Evolutionary conservation across 148 eudicot genomes (phyloP), one percentile per base, ranked within the genome.

Genomic region (Chenopodium berlandieri): DNA sequence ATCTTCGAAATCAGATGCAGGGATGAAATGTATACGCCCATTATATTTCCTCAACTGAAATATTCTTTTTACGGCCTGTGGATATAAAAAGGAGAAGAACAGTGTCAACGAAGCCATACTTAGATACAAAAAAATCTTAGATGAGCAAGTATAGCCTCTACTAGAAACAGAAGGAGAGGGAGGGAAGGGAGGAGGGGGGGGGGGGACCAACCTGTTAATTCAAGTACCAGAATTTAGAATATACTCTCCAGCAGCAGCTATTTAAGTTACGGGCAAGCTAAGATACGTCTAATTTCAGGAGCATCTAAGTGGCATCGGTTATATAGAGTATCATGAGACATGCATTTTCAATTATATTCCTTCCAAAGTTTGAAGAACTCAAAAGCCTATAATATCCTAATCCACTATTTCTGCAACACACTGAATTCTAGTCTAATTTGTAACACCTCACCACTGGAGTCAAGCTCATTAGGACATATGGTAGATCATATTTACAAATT

Each of bases 1-100:
- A 84, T 81, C 86, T 88, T 96, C 97, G 83, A 75, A 91, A 11
- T 90, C 98, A 68, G 99, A 89, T 31, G 95, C 97, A 44, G 99
- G 98, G 79, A 91, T 92, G 82, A 94, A 93, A 75, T 81, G 85
- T 83, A 96, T 88, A 56, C 95, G 74, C 12, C 99, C 99, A 60
- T 88, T 88, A 81, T 94, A 96, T 86, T 88, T 94, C 76, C 99
- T 91, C 64, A 96, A 87, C 78, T 72, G 72, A 63, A 88, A 63
- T 80, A 94, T 89, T 83, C 98, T 90, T 88, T 87, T 89, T 80
- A 96, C 32, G 58, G 87, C 99, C 99, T 94, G 88, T 50, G 76
- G 64, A 65, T 5, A 40, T 40, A 78, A 2, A 2, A 64, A 22
- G 73, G 32, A 65, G 27, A 72, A 74, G 14, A 19, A 70, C 14